These are phyloP conservation scores for Globisporangium irregulare DNA, from an alignment of 352 stramenopile genomes.

Conservation along the genomic window DNA sequence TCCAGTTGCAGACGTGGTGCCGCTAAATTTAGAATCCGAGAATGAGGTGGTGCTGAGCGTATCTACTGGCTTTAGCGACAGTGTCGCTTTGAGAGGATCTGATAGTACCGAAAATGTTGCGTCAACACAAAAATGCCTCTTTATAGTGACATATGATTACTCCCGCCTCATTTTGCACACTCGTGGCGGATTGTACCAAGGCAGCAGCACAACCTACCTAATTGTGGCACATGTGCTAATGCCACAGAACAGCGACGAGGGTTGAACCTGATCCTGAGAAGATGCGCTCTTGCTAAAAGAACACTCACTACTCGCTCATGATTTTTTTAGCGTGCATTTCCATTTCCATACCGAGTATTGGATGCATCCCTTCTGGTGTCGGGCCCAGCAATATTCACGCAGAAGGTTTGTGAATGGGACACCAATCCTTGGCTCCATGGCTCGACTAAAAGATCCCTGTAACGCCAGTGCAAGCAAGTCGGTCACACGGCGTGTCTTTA, in stretches of 20 bases:
- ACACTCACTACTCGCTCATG: background rate
- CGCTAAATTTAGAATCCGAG: background rate
- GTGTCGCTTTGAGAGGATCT: background rate
- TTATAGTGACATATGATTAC: background rate
- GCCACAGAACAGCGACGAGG: background rate
- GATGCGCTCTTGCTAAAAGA: background rate
- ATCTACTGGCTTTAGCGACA: background rate
- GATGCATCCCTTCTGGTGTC: no score
- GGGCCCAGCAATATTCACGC: no score
- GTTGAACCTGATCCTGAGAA: background rate
- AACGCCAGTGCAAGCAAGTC: no score
- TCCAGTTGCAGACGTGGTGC: background rate
- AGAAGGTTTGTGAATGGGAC: no score
- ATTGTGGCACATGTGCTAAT: background rate
- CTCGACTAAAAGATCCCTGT: no score
- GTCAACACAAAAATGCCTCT: background rate
- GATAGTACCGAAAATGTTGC: background rate
- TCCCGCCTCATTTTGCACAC: background rate
- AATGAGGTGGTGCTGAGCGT: background rate
- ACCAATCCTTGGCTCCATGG: no score
- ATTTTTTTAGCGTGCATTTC: background rate
- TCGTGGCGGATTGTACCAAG: background rate
- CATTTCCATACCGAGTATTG: background rate
- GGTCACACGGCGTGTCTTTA: no score
- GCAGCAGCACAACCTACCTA: background rate